Evolutionary conservation across 2,329 filamentous ascomycete species (phyloP), one percentile per base, ranked within the genome.

Genomic region (Pseudogymnoascus verrucosus): DNA sequence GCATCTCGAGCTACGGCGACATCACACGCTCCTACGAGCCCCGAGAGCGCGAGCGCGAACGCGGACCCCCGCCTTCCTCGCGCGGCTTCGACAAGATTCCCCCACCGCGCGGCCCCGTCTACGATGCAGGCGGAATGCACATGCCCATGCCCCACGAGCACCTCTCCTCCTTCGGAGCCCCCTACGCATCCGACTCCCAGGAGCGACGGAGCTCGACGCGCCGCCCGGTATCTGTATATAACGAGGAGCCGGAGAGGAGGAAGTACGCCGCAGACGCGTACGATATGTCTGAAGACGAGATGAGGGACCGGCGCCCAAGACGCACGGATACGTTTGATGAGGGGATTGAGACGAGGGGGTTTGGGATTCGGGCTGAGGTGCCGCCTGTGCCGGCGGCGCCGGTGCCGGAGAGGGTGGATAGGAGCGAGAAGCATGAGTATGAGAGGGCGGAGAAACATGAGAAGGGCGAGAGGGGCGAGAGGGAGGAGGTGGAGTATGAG

Each of bases 11-110:
- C 12, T 74, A 71, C 47, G 61, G 62, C 37, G 73, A 74, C 36
- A 42, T 71, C 51, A 62, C 66, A 37, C 66, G 71, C 54, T 64
- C 70, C 26, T 76, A 78, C 64, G 79, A 81, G 44, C 71, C 75
- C 23, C 73, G 81, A 34, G 44, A 51, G 4, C 42, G 42, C 21
- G 40, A 44, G 42, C 80, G 21, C 12, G 71, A 74, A 37, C 64
- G 71, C 16, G 70, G 82, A 0, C 89, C 88, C 1, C 89, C 89
- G 8, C 87, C 87, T 4, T 84, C 86, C 4, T 89, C 85, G 2
- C 80, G 88, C 68, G 89, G 87, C 0, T 85, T 91, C 67, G 89
- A 91, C 69, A 89, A 85, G 74, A 83, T 90, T 67, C 83, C 83
- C 68, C 78, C 82, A 28, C 44, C 82, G 10, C 44, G 44, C 23